Percentiles rank a stretch among this genome's conserved stretches.
Evolutionary conservation across 2,329 filamentous ascomycete species (phyloP).

Genomic region (Colletotrichum caudatum): DNA sequence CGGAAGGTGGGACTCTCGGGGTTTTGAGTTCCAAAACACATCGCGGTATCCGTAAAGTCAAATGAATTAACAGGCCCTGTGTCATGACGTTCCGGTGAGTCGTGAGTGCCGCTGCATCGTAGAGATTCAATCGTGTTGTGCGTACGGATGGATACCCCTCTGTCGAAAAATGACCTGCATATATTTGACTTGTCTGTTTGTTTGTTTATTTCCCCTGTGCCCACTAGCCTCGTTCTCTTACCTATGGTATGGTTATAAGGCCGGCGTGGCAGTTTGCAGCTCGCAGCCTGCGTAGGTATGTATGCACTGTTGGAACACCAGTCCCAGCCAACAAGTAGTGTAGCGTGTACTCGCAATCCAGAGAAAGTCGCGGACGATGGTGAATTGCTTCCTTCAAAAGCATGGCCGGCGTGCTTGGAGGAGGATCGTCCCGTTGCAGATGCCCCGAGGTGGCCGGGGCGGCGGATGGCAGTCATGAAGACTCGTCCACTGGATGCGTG

Average conservation of each 20-base stretch:
- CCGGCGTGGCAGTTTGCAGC: constrained; percentile 27
- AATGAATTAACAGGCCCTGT: constrained; percentile 12
- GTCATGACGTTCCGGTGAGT: not conserved
- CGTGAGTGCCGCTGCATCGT: not conserved
- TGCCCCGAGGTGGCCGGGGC: not conserved
- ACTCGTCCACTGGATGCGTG: not conserved
- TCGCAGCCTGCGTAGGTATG: constrained; percentile 5
- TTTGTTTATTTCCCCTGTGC: constrained; percentile 6
- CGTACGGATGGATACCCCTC: not conserved
- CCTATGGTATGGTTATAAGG: constrained; percentile 14
- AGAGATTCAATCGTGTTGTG: not conserved
- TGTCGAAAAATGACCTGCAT: not conserved
- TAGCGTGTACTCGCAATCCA: constrained; percentile 18
- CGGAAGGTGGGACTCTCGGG: not conserved
- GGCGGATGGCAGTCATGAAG: not conserved
- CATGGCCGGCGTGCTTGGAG: not conserved
- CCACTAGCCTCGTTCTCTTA: not conserved
- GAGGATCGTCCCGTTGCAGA: not conserved
- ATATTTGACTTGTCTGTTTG: not conserved
- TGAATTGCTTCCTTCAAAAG: constrained; percentile 4
- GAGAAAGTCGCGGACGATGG: constrained; percentile 25
- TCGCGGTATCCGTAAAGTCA: constrained; percentile 6
- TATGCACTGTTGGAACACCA: constrained; percentile 9
- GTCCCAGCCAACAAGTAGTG: not conserved
- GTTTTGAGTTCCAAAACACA: constrained; percentile 33